Evolutionary conservation across 23 red algal genomes (phyloP), one percentile per base, ranked within the genome.

Genomic region (Chondrus crispus): DNA sequence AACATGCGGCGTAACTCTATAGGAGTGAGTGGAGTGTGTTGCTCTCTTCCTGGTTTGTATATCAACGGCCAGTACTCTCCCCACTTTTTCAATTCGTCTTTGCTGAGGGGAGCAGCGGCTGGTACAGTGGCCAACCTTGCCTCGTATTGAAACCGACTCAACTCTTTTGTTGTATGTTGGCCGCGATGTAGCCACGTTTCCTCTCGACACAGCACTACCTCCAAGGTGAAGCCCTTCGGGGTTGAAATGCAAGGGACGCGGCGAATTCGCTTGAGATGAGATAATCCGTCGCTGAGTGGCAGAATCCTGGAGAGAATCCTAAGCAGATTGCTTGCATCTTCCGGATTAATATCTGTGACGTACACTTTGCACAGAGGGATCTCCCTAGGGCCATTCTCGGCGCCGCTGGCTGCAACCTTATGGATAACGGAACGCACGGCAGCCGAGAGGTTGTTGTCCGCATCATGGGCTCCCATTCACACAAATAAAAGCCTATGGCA

Each of bases 371-470:
- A 79, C 33, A 72, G 69, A 10, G 68, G 70, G 9, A 73, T 36
- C 64, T 45, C 38, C 24, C 87, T 54, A 33, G 72, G 87, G 40
- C 87, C 87, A 46, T 90, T 90, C 73, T 90, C 87, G 14, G 87
- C 87, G 20, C 87, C 87, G 18, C 32, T 68, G 48, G 11, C 38
- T 22, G 71, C 87, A 13, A 90, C 72, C 3, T 80, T 66, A 32
- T 22, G 26, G 60, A 66, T 22, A 12, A 32, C 26, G 5, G 9
- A 66, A 6, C 60, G 60, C 9, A 66, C 35, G 26, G 60, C 7
- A 32, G 35, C 26, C 35, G 60, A 66, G 18, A 66, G 60, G 1
- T 66, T 32, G 35, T 66, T 32, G 26, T 66, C 60, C 9, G n/a
- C n/a, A n/a, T n/a, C n/a, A n/a, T n/a, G n/a, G n/a, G n/a, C n/a